phyloP scores from a whole-genome alignment of 306 rosid species.

The apple (Malus domestica) region ASM211411v1 NC_041795.1:32089501-32090000 shows the following conservation, averaged over 20 bases:
- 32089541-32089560: neutral
- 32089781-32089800: conserved; percentile 8
- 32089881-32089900: conserved; percentile 67
- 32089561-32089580: conserved; percentile 54
- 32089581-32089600: conserved; percentile 73
- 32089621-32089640: conserved; percentile 65
- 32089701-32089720: conserved; percentile 70
- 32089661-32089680: conserved; percentile 63
- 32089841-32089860: conserved; percentile 63
- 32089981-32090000: conserved; percentile 71
- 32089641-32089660: conserved; percentile 85
- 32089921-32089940: conserved; percentile 65
- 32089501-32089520: conserved; percentile 5
- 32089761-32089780: neutral
- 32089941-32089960: conserved; percentile 66
- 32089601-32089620: conserved; percentile 61
- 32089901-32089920: conserved; percentile 75
- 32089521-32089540: conserved; percentile 6
- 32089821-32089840: neutral
- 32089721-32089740: conserved; percentile 26
- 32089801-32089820: neutral
- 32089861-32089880: conserved; percentile 64
- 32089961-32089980: conserved; percentile 89
- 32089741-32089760: neutral
- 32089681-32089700: conserved; percentile 63